Evolutionary conservation across 495 filamentous ascomycete species (phyloP).

Genomic region (Paragyromitra xinjiangensis): DNA sequence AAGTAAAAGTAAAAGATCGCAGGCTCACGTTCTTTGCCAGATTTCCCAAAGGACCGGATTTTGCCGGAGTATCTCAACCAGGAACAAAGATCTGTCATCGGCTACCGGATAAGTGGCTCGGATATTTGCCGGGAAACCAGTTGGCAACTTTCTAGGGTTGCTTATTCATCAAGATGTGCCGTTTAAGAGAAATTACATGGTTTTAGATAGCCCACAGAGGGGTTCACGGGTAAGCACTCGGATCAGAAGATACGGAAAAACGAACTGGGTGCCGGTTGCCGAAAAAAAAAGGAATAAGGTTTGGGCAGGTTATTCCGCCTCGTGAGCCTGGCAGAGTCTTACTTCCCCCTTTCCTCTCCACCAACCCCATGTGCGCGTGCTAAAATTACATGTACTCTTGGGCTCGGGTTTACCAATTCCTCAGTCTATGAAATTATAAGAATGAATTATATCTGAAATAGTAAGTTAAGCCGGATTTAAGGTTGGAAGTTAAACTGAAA

Average conservation of each 20-base stretch:
- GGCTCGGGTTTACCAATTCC: no score
- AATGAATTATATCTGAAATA: no score
- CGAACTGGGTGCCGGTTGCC: background rate
- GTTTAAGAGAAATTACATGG: background rate
- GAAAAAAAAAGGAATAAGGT: background rate
- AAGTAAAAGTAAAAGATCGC: background rate
- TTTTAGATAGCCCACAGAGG: background rate
- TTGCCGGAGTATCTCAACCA: background rate
- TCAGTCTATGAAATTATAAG: no score
- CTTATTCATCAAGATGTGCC: background rate
- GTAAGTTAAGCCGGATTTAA: background rate
- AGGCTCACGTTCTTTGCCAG: slow-evolving; percentile 19
- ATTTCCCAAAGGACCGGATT: background rate
- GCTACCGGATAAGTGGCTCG: slow-evolving; percentile 25
- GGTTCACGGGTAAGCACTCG: slow-evolving; percentile 31
- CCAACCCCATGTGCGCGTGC: no score
- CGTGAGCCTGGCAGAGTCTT: background rate
- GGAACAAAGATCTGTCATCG: slow-evolving; percentile 22
- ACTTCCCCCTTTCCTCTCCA: background rate
- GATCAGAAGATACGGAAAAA: background rate
- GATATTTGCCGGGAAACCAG: slow-evolving; percentile 12
- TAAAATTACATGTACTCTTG: no score
- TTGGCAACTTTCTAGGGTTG: background rate
- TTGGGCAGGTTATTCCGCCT: background rate
- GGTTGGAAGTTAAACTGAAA: background rate